Percentiles rank a stretch among this genome's conserved stretches.
Evolutionary conservation across 2,329 filamentous ascomycete genomes (phyloP).

Genomic region (Penicillium sp.): DNA sequence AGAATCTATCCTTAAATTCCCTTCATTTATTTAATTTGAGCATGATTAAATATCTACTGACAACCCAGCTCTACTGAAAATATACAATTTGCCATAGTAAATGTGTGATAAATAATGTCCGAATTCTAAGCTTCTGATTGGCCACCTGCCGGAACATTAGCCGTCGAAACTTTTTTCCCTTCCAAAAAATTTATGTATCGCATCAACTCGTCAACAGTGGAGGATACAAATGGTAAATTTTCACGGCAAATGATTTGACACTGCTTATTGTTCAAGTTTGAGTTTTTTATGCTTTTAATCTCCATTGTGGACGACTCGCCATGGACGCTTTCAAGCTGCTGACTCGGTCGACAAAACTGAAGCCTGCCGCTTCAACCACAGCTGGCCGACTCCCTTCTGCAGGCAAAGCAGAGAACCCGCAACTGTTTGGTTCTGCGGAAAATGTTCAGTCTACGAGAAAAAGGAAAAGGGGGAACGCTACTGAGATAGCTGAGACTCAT

Average conservation of each 20-base stretch:
- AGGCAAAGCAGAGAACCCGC: constrained; percentile 36
- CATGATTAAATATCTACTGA: not conserved
- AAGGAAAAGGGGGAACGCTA: constrained; percentile 32
- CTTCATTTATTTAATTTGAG: not conserved
- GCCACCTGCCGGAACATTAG: not conserved
- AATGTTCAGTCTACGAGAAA: constrained; percentile 29
- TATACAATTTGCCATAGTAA: not conserved
- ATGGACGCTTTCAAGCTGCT: constrained; percentile 47
- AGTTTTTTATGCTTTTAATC: not conserved
- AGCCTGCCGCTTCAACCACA: constrained; percentile 25
- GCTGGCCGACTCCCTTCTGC: constrained; percentile 35
- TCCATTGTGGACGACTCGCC: constrained; percentile 1
- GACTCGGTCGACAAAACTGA: constrained; percentile 43
- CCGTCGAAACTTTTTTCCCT: not conserved
- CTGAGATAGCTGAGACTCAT: constrained; percentile 19
- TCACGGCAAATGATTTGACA: not conserved
- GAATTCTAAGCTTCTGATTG: constrained; percentile 3
- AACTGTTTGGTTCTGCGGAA: constrained; percentile 32
- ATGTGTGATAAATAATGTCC: not conserved
- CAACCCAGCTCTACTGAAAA: not conserved
- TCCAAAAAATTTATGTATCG: not conserved
- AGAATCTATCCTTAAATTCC: not conserved
- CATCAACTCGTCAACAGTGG: not conserved
- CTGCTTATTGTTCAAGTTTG: not conserved
- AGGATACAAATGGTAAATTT: not conserved